Evolutionary conservation across 1,284 basidiomycete genomes (phyloP), one percentile per base, ranked within the genome.

Genomic region (Cryptococcus sp.): DNA sequence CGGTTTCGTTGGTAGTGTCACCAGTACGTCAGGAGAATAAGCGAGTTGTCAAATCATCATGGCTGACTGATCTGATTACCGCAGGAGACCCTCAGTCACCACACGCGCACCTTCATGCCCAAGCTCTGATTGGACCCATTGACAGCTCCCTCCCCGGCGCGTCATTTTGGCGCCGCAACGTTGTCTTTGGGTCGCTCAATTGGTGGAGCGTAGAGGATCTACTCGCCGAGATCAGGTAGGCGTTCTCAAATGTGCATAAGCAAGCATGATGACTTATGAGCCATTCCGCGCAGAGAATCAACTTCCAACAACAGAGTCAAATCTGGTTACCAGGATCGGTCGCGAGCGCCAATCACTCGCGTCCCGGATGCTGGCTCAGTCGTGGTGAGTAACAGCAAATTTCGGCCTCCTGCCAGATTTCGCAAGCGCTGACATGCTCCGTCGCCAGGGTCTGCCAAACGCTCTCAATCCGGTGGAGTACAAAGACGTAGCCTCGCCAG

Each of bases 161-260:
- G 17, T 67, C 69, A 3, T 65, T 76, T 58, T 78, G 66, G 61
- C 66, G 76, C 1, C 71, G 77, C n/a, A 75, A 71, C 35, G 65
- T 78, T 13, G 70, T 75, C 0, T 76, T 74, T 62, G 69, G 70
- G n/a, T 40, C 47, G 5, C 51, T 74, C 39, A 77, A 77, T 51
- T 78, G 77, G 76, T 79, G 75, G 73, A 60, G 59, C 5, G 47
- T 78, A 15, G 74, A 78, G 48, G 78, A 79, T 63, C 63, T 79
- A 35, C 65, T 74, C 15, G 78, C 78, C 13, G 78, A 79, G 64
- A 79, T 79, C 44, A 64, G 75, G 75, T 71, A 22, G 23, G 67
- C 63, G 42, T 6, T 54, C 17, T 17, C 19, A 39, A 31, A 19
- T 40, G 3, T 44, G n/a, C n/a, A 16, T 39, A 5, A 19, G 10